These are phyloP conservation scores for Alloascoidea africana DNA, from an alignment of 805 yeast genomes.

Conservation along the genomic window DNA sequence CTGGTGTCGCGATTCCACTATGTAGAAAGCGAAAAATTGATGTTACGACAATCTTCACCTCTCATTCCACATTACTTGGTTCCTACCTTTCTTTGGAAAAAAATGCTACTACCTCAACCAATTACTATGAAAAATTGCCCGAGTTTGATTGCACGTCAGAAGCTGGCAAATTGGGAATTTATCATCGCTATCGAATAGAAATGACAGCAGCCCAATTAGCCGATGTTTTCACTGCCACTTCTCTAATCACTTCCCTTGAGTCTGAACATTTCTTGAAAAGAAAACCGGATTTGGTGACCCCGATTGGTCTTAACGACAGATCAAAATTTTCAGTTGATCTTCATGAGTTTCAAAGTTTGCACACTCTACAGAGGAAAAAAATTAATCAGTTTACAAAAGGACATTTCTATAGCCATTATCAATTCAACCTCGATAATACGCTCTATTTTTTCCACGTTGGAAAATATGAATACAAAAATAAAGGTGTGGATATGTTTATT, in stretches of 20 bases:
- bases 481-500: constrained; percentile 74
- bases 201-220: constrained; percentile 76
- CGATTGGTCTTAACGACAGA: constrained; percentile 75
- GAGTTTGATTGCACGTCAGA: constrained; percentile 74
- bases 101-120: constrained; percentile 72
- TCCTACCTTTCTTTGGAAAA: constrained; percentile 75
- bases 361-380: constrained; percentile 65
- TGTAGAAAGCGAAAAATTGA: constrained; percentile 71
- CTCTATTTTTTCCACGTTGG: constrained; percentile 79
- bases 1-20: constrained; percentile 71
- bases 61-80: constrained; percentile 80
- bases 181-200: constrained; percentile 77
- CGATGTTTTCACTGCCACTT: constrained; percentile 82
- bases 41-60: constrained; percentile 76
- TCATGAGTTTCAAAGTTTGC: constrained; percentile 79
- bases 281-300: constrained; percentile 80
- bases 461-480: constrained; percentile 72
- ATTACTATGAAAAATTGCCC: constrained; percentile 65
- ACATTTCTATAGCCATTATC: constrained; percentile 74
- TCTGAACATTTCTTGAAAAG: constrained; percentile 67
- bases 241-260: constrained; percentile 75
- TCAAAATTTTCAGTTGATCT: constrained; percentile 79
- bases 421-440: constrained; percentile 69
- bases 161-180: constrained; percentile 79
- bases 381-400: constrained; percentile 77